A percentile compares a stretch with the other conserved stretches of the same genome.
Conservation (phyloP, 257 asterid species). For the Solanum pimpinellifolium region DNA sequence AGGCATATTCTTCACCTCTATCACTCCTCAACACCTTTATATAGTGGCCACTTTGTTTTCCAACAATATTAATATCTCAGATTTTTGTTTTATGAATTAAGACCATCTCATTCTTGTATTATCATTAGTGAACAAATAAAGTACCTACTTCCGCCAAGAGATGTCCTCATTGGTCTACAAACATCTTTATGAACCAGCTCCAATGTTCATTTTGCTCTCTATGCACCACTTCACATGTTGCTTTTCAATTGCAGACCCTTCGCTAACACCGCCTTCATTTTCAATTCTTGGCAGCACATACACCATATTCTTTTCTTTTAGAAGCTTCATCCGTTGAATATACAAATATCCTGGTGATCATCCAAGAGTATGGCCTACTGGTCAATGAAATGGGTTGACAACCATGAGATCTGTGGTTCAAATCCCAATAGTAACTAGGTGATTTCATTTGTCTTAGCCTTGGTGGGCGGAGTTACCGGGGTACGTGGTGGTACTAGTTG, state of each 20-base stretch:
- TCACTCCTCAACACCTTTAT: neutral
- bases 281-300: neutral
- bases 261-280: neutral
- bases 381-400: neutral
- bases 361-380: neutral
- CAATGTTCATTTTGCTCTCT: neutral
- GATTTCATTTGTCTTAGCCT: neutral
- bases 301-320: neutral
- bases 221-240: neutral
- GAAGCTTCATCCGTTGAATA: neutral
- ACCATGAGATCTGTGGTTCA: neutral
- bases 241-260: neutral
- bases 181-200: neutral
- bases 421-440: neutral
- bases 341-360: neutral
- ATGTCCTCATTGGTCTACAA: neutral
- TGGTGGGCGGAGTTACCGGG: neutral
- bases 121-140: neutral
- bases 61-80: neutral
- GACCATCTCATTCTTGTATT: neutral
- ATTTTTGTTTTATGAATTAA: neutral
- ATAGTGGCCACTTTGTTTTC: neutral
- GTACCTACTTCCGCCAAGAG: neutral
- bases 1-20: neutral
- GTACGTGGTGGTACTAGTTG: neutral